phyloP scores from a whole-genome alignment of 768 basidiomycete species.

The Panaeolus papilionaceus region DNA sequence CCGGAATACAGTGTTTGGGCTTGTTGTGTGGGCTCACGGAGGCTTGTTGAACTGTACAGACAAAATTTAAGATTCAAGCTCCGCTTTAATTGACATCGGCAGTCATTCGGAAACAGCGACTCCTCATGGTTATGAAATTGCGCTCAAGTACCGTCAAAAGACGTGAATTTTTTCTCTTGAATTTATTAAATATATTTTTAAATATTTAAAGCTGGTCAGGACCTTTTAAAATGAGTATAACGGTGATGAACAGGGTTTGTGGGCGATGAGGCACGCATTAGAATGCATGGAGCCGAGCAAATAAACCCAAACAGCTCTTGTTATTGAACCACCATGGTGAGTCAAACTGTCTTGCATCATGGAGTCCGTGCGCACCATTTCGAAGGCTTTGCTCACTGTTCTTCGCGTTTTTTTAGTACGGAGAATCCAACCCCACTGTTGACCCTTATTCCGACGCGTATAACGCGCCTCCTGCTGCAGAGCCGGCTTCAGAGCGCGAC shows the following conservation, averaged over 20 bases:
- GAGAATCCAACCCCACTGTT: slow-evolving; percentile 60
- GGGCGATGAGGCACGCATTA: slow-evolving; percentile 4
- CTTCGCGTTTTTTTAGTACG: slow-evolving; percentile 56
- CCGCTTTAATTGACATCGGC: slow-evolving; percentile 39
- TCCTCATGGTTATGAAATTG: background rate
- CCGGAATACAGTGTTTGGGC: slow-evolving; percentile 57
- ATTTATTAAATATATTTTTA: background rate
- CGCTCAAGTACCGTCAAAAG: background rate
- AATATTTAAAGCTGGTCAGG: background rate
- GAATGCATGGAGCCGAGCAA: slow-evolving; percentile 30
- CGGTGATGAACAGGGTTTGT: slow-evolving; percentile 2
- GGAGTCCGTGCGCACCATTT: slow-evolving; percentile 15
- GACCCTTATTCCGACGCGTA: slow-evolving; percentile 89
- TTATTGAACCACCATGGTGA: slow-evolving; percentile 76
- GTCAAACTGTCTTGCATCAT: slow-evolving; percentile 33
- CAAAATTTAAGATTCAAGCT: slow-evolving; percentile 47
- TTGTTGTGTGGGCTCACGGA: slow-evolving; percentile 44
- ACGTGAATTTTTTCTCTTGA: background rate
- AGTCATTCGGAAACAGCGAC: slow-evolving; percentile 6
- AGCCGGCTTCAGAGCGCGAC: slow-evolving; percentile 60
- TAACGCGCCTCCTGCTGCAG: slow-evolving; percentile 63
- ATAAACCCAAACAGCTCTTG: slow-evolving; percentile 52
- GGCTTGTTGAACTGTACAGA: slow-evolving; percentile 78
- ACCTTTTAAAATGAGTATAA: background rate
- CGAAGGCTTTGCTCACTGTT: slow-evolving; percentile 20